Evolutionary conservation across 306 rosid genomes (phyloP).

Genomic region (Echinosophora koreensis): DNA sequence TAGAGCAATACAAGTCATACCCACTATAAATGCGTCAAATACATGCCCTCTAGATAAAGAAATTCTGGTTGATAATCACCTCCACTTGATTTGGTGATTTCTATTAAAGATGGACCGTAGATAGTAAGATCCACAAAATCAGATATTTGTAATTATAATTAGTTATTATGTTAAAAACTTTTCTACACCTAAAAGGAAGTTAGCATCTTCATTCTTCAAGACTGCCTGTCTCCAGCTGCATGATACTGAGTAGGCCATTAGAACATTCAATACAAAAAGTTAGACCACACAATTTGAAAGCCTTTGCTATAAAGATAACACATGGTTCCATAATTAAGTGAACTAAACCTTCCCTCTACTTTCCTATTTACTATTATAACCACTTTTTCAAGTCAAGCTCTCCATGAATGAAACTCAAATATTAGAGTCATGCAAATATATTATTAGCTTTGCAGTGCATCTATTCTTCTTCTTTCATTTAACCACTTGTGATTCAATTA

Average conservation of each 20-base stretch:
- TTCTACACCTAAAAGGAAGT: not conserved
- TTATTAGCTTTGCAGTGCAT: constrained; percentile 7
- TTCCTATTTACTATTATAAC: not conserved
- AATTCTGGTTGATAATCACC: too few species aligned
- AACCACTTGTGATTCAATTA: constrained; percentile 36
- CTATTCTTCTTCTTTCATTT: constrained; percentile 22
- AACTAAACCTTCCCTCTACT: not conserved
- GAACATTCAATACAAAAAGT: not conserved
- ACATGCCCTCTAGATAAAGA: not conserved
- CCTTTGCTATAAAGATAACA: not conserved
- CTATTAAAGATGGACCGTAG: not conserved
- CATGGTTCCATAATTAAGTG: not conserved
- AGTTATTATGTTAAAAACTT: not conserved
- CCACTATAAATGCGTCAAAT: not conserved
- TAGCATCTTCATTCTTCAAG: not conserved
- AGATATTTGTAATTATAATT: not conserved
- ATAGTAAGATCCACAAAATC: not conserved
- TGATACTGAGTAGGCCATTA: not conserved
- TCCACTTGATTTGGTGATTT: too few species aligned
- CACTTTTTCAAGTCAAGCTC: not conserved
- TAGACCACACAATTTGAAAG: not conserved
- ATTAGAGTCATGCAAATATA: not conserved
- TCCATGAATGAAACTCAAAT: constrained; percentile 35
- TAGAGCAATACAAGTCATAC: not conserved
- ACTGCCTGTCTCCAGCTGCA: constrained; percentile 18